Conservation (phyloP, 495 filamentous ascomycete genomes). For the Xylaria longipes region DNA sequence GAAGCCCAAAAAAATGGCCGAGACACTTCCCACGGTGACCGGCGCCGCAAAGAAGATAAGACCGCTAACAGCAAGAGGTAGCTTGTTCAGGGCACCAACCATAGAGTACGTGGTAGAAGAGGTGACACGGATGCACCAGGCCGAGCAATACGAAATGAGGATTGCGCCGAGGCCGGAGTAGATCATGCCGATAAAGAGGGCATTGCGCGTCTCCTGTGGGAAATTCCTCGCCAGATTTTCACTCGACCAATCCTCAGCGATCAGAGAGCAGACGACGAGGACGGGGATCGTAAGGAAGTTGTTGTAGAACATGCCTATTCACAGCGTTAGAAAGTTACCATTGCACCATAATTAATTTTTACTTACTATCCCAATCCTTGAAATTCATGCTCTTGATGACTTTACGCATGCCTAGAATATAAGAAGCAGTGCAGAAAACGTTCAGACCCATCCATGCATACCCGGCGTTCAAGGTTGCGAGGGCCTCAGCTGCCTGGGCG, state of each 20-base stretch:
- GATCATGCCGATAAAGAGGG: conserved; percentile 84
- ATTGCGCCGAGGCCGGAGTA: conserved; percentile 92
- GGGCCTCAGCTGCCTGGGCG: conserved; percentile 69
- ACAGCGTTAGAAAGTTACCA: conserved; percentile 39
- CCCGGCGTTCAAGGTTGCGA: conserved; percentile 91
- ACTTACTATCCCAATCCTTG: conserved; percentile 98
- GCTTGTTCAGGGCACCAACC: conserved; percentile 97
- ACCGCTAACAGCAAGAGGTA: conserved; percentile 89
- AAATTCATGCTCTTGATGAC: conserved; percentile 99
- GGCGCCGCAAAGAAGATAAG: conserved; percentile 95
- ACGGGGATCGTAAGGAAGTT: conserved; percentile 97
- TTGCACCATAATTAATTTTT: not conserved
- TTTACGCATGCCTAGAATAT: conserved; percentile 94
- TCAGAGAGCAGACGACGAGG: conserved; percentile 78
- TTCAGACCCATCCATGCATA: conserved; percentile 99
- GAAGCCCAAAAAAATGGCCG: conserved; percentile 89
- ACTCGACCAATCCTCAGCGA: conserved; percentile 91
- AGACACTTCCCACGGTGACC: conserved; percentile 88
- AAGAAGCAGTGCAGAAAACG: conserved; percentile 92
- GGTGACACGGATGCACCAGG: conserved; percentile 97
- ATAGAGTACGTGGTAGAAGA: conserved; percentile 97
- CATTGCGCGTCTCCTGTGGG: conserved; percentile 75
- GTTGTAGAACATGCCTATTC: conserved; percentile 98
- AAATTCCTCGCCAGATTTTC: conserved; percentile 88
- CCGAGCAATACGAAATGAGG: conserved; percentile 98